Base-by-base conservation (phyloP, 805 yeast genomes). In the Wickerhamomyces bovis region DNA sequence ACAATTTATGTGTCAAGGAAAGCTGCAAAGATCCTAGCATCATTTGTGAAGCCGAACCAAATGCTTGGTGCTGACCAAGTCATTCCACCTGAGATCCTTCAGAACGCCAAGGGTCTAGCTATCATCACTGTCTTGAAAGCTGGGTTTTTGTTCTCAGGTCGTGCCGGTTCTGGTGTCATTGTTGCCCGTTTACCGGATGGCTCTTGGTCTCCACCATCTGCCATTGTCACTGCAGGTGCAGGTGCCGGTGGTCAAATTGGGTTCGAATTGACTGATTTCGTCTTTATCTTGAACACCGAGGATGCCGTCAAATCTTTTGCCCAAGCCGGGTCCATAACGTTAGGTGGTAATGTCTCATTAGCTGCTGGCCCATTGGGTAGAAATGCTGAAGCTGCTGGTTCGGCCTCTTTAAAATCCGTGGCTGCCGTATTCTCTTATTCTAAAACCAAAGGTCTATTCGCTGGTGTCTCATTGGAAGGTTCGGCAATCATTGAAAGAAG, bases 181-280 rank as follows among this genome's bases (percentile, higher is more conserved):
- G 95, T 92, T 22, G 96, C 97, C 6, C 73, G 97, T 49, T 73
- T 94, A 43, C 95, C 95, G 2, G 98, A 94, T 66, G 98, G 97
- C 1, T 68, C 85, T 0, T 92, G 99, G 99, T 89, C 97, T 13
- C 95, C 97, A 3, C 99, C 99, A 1, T 83, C 95, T 2, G 99
- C 97, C 10, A 84, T 94, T 54, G 83, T 81, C 44, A 87, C 97
- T 20, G 98, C 96, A 3, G 99, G 98, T 57, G 98, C 97, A 4
- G 98, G 99, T 60, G 97, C 94, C 7, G 99, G 99, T 49, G 99
- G 99, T 39, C 95, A 89, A 70, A 79, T 94, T 53, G 99, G 99
- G 38, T 90, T 96, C 9, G 99, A 92, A 64, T 71, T 92, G 59
- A 92, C 99, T 2, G 98, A 92, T 70, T 92, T 92, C 62, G 97